Evolutionary conservation across 75 land plant species (phyloP).

Genomic region (Cryptomeria japonica): DNA sequence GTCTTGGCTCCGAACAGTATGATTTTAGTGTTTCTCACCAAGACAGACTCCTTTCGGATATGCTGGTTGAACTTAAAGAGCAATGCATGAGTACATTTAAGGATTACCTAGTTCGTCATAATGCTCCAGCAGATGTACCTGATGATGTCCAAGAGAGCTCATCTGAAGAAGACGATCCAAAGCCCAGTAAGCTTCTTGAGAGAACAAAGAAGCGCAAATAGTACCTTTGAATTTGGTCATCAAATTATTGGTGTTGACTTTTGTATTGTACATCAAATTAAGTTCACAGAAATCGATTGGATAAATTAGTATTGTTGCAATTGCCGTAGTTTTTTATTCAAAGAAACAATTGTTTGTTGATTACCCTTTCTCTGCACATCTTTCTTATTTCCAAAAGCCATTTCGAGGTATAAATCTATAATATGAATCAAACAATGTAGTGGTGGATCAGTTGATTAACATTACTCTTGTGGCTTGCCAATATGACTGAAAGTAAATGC

Average conservation of each 20-base stretch:
- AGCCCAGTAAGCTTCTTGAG: neutral
- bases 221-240: neutral
- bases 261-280: neutral
- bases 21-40: slow-evolving; percentile 1
- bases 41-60: slow-evolving; percentile 2
- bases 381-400: neutral
- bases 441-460: neutral
- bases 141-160: slow-evolving; percentile 9
- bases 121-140: slow-evolving; percentile 6
- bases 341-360: neutral
- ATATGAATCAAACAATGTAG: neutral
- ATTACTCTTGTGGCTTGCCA: neutral
- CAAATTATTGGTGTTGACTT: neutral
- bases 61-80: slow-evolving; percentile 7
- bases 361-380: neutral
- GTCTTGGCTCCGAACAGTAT: slow-evolving; percentile 2
- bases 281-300: neutral
- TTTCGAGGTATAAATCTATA: neutral
- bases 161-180: slow-evolving; percentile 2
- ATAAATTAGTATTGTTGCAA: neutral
- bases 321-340: neutral
- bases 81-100: slow-evolving; percentile 13
- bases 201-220: neutral
- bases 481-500: slow-evolving; percentile 1
- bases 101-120: slow-evolving; percentile 7